These are phyloP conservation scores for Tagetes patula DNA, from an alignment of 129 eudicot species.

Conservation along the genomic window DNA sequence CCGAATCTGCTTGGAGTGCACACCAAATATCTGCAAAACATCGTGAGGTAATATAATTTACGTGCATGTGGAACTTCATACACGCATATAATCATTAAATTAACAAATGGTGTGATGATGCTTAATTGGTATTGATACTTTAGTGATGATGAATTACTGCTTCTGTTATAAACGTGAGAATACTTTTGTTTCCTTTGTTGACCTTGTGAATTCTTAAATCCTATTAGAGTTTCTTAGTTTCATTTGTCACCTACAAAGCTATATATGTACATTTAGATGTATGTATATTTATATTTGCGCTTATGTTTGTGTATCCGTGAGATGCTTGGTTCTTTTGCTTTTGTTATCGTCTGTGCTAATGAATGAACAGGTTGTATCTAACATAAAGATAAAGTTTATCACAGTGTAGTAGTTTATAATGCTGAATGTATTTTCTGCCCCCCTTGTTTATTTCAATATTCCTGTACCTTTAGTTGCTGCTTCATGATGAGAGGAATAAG, in stretches of 20 bases:
- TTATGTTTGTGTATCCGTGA: background rate
- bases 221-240: background rate
- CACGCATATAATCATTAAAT: background rate
- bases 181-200: constrained; percentile 1
- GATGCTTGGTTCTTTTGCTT: background rate
- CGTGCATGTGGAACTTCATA: background rate
- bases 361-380: constrained; percentile 22
- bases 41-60: constrained; percentile 58
- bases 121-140: background rate
- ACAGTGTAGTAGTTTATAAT: background rate
- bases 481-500: constrained; percentile 15
- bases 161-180: constrained; percentile 2
- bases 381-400: constrained; percentile 13
- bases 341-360: background rate
- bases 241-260: background rate
- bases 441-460: background rate
- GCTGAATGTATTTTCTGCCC: background rate
- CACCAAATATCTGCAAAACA: constrained; percentile 91
- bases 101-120: background rate
- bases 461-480: constrained; percentile 11
- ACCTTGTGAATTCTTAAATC: constrained; percentile 4
- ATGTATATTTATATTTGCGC: background rate
- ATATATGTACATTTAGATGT: background rate
- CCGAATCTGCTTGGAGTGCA: constrained; percentile 80
- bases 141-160: background rate